Evolutionary conservation across 805 yeast genomes (phyloP), one percentile per base, ranked within the genome.

Genomic region (Saccharomycopsis selenospora): DNA sequence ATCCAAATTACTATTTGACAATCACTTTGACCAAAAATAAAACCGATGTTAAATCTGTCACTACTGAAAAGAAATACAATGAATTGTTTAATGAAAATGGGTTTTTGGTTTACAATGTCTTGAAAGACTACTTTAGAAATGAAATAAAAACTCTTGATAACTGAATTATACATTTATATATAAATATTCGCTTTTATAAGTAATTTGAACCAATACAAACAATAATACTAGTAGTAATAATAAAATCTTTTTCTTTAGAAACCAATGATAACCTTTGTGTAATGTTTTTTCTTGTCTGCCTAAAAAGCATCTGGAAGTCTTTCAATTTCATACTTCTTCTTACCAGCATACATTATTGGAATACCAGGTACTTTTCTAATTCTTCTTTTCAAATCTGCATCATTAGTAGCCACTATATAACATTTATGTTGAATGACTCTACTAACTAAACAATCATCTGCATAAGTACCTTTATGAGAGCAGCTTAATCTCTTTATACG

Each of bases 341-440:
- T 85, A 29, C 98, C 99, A 4, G 93, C 99, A 67, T 96, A 87
- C 95, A 93, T 80, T 29, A 93, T 71, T 10, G 99, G 99, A 53
- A 93, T 85, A 59, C 99, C 99, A 1, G 99, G 99, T 24, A 93
- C 88, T 66, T 93, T 93, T 69, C 99, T 78, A 27, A 93, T 77
- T 65, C 99, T 77, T 61, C 96, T 80, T 63, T 93, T 93, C 62
- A 93, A 71, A 59, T 91, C 98, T 11, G 96, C 97, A 80, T 93
- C 99, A 63, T 91, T 93, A 1, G 98, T 91, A 43, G 99, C 99
- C 30, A 93, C 97, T 48, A 93, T 90, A 61, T 80, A 93, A 67
- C 99, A 93, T 64, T 93, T 93, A 68, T 93, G 98, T 61, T 91
- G 97, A 64, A 91, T 75, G 4, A 93, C 95, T 58, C 99, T 75